A percentile compares a stretch with the other conserved stretches of the same genome.
Evolutionary conservation across 257 asterid genomes (phyloP).

Genomic region (Solanum ahanhuiri): DNA sequence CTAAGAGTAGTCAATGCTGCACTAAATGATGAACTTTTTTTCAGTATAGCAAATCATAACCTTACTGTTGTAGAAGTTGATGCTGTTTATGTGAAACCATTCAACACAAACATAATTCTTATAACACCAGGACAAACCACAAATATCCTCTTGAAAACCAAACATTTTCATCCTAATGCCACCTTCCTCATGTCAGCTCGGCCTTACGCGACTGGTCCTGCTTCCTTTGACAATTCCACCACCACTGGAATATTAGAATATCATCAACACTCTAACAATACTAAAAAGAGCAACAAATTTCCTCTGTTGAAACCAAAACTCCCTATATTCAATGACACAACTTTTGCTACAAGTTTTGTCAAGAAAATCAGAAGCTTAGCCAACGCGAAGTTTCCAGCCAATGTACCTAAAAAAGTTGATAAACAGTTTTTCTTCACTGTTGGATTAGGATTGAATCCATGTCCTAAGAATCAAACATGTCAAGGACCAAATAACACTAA

Average conservation of each 20-base stretch:
- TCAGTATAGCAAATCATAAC: conserved; percentile 47
- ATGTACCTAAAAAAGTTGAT: conserved; percentile 35
- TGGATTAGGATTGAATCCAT: conserved; percentile 44
- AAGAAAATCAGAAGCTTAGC: conserved; percentile 34
- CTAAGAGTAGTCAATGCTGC: conserved; percentile 57
- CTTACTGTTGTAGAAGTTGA: conserved; percentile 53
- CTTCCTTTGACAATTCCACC: conserved; percentile 48
- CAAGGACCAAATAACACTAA: conserved; percentile 54
- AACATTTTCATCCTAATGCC: conserved; percentile 29
- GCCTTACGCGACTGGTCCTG: conserved; percentile 51
- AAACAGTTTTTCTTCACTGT: conserved; percentile 46
- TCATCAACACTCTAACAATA: conserved; percentile 8
- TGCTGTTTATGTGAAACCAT: conserved; percentile 54
- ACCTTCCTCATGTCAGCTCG: conserved; percentile 39
- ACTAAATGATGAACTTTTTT: conserved; percentile 51
- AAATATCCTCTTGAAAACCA: conserved; percentile 37
- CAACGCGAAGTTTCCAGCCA: conserved; percentile 31
- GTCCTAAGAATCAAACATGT: conserved; percentile 32
- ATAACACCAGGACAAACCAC: conserved; percentile 66
- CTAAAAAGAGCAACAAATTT: neutral
- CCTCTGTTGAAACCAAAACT: conserved; percentile 21
- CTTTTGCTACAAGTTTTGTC: conserved; percentile 21
- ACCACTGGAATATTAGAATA: conserved; percentile 38
- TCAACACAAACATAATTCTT: conserved; percentile 26
- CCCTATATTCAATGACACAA: conserved; percentile 27